Evolutionary conservation across 1,284 basidiomycete genomes (phyloP).

Genomic region (Coniophora puteana): DNA sequence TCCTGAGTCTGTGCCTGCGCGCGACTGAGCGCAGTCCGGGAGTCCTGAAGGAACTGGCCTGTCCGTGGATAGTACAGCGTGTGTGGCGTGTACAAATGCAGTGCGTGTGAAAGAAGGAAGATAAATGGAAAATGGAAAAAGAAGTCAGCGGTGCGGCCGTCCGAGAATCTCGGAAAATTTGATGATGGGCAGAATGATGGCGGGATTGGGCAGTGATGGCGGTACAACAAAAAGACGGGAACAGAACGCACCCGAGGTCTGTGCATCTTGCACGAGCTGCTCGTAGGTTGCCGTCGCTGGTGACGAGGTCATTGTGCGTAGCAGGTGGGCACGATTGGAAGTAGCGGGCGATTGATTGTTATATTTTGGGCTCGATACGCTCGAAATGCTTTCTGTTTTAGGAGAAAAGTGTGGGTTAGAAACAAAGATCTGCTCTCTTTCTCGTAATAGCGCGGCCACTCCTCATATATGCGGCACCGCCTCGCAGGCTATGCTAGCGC

Average conservation of each 20-base stretch:
- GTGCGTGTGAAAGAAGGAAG: neutral
- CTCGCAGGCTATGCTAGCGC: too few species aligned
- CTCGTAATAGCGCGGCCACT: conserved; percentile 1
- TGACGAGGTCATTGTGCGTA: conserved; percentile 26
- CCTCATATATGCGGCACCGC: too few species aligned
- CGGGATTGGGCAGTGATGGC: conserved; percentile 7
- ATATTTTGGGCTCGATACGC: conserved; percentile 29
- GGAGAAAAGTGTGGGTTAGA: conserved; percentile 4
- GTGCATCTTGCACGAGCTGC: conserved; percentile 29
- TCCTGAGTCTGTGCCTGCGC: conserved; percentile 71
- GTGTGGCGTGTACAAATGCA: neutral
- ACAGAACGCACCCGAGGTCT: conserved; percentile 31
- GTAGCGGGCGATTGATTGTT: conserved; percentile 27
- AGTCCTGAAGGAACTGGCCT: conserved; percentile 38
- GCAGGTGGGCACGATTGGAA: conserved; percentile 26
- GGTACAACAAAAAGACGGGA: too few species aligned
- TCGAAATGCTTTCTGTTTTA: conserved; percentile 24
- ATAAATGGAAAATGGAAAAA: neutral
- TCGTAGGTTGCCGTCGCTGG: conserved; percentile 29
- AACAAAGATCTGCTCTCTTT: neutral
- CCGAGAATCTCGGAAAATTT: conserved; percentile 10
- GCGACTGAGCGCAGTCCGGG: conserved; percentile 39
- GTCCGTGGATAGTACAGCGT: too few species aligned
- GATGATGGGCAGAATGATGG: conserved; percentile 5
- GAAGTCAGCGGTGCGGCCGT: too few species aligned